A percentile compares a stretch with the other conserved stretches of the same genome.
These are phyloP conservation scores for Discostella stelligera DNA, from an alignment of 352 stramenopile species.

Conservation along the genomic window DNA sequence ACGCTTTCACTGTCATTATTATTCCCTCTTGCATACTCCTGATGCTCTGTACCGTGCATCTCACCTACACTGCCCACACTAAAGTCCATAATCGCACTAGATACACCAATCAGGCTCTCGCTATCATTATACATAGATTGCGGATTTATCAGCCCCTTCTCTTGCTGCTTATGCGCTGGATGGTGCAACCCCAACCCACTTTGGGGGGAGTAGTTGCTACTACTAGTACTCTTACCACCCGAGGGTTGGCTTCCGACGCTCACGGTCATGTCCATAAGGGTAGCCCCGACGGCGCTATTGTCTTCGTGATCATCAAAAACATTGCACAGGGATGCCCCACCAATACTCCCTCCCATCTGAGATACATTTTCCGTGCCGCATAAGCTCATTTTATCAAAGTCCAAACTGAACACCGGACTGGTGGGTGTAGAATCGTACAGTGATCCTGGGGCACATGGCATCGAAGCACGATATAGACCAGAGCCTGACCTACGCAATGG, in stretches of 20 bases:
- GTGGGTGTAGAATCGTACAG: not conserved
- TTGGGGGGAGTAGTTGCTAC: constrained; percentile 10
- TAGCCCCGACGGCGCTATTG: constrained; percentile 9
- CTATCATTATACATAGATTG: constrained; percentile 21
- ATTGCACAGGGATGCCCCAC: constrained; percentile 38
- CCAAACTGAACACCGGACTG: constrained; percentile 26
- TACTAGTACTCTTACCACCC: constrained; percentile 4
- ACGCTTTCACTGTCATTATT: constrained; percentile 14
- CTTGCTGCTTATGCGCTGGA: not conserved
- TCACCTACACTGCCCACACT: not conserved
- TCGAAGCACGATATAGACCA: not conserved
- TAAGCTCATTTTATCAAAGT: constrained; percentile 48
- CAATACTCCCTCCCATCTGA: constrained; percentile 24
- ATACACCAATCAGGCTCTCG: constrained; percentile 2
- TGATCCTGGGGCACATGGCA: not conserved
- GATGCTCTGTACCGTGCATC: not conserved
- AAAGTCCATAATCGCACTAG: not conserved
- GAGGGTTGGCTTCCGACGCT: constrained; percentile 18
- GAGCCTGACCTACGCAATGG: not conserved
- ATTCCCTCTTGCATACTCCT: not conserved
- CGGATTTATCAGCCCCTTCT: not conserved
- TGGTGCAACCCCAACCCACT: constrained; percentile 3
- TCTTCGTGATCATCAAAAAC: constrained; percentile 41
- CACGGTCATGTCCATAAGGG: constrained; percentile 43
- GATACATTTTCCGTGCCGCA: constrained; percentile 47